These are phyloP conservation scores for Penicillium maclennaniae DNA, from an alignment of 495 filamentous ascomycete species.

Conservation along the genomic window DNA sequence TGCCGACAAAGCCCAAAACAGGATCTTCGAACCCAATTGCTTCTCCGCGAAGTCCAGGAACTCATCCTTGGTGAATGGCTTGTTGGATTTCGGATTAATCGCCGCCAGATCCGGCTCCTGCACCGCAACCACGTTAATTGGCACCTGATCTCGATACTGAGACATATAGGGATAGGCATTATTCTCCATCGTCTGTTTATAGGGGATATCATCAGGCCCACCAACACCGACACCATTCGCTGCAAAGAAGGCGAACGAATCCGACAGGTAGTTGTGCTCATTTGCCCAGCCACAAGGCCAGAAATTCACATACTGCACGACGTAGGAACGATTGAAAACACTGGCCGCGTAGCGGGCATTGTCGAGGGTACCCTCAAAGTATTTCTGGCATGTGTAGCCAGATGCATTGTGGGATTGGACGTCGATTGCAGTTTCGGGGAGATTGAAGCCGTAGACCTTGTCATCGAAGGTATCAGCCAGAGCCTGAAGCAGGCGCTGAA, in stretches of 20 bases:
- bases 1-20: slow-evolving; percentile 1
- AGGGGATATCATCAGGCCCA: slow-evolving; percentile 3
- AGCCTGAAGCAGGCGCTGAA: neutral
- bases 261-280: slow-evolving; percentile 1
- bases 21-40: slow-evolving; percentile 1
- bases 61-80: slow-evolving; percentile 1
- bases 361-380: slow-evolving; percentile 2
- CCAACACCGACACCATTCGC: slow-evolving; percentile 1
- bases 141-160: neutral
- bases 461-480: neutral
- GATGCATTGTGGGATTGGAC: neutral
- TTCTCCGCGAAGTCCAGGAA: neutral
- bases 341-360: neutral
- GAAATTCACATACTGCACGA: slow-evolving; percentile 4
- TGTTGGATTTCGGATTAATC: neutral
- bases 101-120: slow-evolving; percentile 4
- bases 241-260: slow-evolving; percentile 3
- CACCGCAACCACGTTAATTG: slow-evolving; percentile 2
- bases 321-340: neutral
- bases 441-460: slow-evolving; percentile 3
- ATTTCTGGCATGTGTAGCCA: slow-evolving; percentile 1
- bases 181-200: slow-evolving; percentile 2
- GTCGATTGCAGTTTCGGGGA: slow-evolving; percentile 1
- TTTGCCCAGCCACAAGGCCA: slow-evolving; percentile 4
- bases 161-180: slow-evolving; percentile 6